A percentile compares a stretch with the other conserved stretches of the same genome.
phyloP scores from a whole-genome alignment of 805 yeast genomes.

The Kodamaea leandrae region DNA sequence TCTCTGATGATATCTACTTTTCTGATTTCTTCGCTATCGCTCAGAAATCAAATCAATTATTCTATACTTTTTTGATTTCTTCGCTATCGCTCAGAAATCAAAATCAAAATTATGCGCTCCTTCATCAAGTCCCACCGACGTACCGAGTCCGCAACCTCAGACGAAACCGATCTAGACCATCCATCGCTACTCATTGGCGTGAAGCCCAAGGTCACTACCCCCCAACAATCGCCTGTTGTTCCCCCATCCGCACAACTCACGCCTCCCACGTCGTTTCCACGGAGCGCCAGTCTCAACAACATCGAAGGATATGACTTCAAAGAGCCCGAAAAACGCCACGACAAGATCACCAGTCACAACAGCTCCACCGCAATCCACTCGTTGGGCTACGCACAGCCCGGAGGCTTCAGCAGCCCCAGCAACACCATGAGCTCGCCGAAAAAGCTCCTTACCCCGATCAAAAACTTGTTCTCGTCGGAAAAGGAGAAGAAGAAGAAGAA shows the following conservation, averaged over 20 bases:
- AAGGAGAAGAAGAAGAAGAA: constrained; percentile 8
- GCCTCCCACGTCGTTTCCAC: not conserved
- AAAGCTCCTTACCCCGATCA: constrained; percentile 27
- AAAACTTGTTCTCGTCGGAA: constrained; percentile 22
- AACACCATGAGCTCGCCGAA: constrained; percentile 21
- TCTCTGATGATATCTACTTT: no score
- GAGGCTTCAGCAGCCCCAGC: not conserved
- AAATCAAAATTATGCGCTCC: constrained; percentile 16
- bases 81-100: no score
- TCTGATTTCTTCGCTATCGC: no score
- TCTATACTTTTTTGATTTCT: not conserved
- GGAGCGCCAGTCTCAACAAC: constrained; percentile 1
- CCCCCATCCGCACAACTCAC: no score
- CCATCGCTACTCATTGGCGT: constrained; percentile 8
- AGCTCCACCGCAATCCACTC: not conserved
- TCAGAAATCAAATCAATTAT: no score
- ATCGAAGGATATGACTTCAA: no score
- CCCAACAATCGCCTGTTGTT: not conserved
- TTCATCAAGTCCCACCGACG: constrained; percentile 18
- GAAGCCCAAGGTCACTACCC: constrained; percentile 1
- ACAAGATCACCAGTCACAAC: constrained; percentile 1
- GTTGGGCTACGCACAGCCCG: not conserved
- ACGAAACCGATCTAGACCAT: constrained; percentile 11
- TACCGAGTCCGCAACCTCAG: constrained; percentile 15
- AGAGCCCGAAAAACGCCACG: constrained; percentile 7